These are phyloP conservation scores for Rhizophora apiculata DNA, from an alignment of 345 rosid genomes.

Conservation along the genomic window DNA sequence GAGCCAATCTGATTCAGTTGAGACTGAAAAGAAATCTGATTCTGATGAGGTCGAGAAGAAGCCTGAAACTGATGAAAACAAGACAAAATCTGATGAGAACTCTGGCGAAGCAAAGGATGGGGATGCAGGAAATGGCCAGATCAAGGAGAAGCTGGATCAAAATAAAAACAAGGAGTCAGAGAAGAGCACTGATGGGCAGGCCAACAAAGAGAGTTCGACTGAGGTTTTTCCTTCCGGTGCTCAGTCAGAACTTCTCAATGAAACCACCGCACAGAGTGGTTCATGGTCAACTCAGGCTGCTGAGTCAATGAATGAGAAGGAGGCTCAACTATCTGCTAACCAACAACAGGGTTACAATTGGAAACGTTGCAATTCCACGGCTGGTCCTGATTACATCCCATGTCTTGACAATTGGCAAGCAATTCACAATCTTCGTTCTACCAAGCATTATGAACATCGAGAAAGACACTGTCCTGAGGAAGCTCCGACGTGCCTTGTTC, in stretches of 20 bases:
- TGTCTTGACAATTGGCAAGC: conserved; percentile 94
- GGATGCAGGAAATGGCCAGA: conserved; percentile 41
- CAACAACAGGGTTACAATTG: conserved; percentile 48
- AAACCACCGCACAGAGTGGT: conserved; percentile 59
- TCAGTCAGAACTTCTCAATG: conserved; percentile 79
- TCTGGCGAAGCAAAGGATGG: conserved; percentile 31
- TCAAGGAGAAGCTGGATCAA: conserved; percentile 41
- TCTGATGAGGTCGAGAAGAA: conserved; percentile 40
- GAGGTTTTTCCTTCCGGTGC: conserved; percentile 77
- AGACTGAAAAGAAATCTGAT: conserved; percentile 38
- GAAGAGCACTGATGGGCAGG: conserved; percentile 43
- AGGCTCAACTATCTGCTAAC: conserved; percentile 50
- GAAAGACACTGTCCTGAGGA: conserved; percentile 94
- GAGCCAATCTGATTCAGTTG: conserved; percentile 29
- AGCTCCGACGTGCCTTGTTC: conserved; percentile 87
- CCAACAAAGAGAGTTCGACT: conserved; percentile 40
- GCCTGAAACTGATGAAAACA: conserved; percentile 34
- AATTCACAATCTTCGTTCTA: conserved; percentile 58
- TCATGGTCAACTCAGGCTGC: conserved; percentile 89
- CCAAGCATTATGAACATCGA: conserved; percentile 93
- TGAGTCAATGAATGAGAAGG: conserved; percentile 88
- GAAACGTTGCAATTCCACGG: conserved; percentile 84
- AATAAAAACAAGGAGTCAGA: conserved; percentile 38
- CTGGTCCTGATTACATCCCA: conserved; percentile 91
- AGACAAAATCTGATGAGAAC: conserved; percentile 32